Base-by-base conservation (phyloP, 1,139 yeast genomes). In the Sugiyamaella pinicola region DNA sequence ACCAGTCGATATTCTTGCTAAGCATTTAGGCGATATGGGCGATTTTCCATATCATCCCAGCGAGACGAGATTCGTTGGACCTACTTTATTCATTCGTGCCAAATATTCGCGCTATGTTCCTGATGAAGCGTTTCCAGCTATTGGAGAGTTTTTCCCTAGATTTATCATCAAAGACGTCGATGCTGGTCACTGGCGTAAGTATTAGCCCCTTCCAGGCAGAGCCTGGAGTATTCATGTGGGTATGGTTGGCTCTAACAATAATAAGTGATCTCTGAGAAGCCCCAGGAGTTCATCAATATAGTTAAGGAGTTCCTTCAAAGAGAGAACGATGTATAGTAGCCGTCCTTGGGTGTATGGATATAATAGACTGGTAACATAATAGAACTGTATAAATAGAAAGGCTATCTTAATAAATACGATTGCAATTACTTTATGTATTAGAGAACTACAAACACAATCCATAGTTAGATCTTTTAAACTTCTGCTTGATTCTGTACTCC, bases 81-180 rank as follows among this genome's bases (percentile, higher is more conserved):
- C 96, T 0, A 71, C 88, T 0, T 69, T 91, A 55, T 87, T 93
- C 64, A 75, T 93, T 10, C 75, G 98, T 60, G 99, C 97, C 2
- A 77, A 85, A 0, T 75, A 82, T 51, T 87, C 96, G 0, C 70
- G 74, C 7, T 91, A 89, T 67, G 84, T 91, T n/a, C 84, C 96
- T 0, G 98, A 91, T 68, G 97, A 90, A 55, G 81, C 80, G 26
- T 70, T 90, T 33, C 85, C 88, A 0, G 82, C 81, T 29, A 85
- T 89, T 52, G 96, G 95, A 1, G 73, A 74, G 54, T 87, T 80
- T 64, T 93, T 90, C 72, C 97, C 98, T 0, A 74, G 77, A 45
- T 90, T 90, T 65, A 87, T 81, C 56, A 71, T 87, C 10, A 75
- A 80, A 47, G 96, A 87, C 63, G 74, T 93, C 28, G 84, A 87